Evolutionary conservation across 148 eudicot species (phyloP), one percentile per base, ranked within the genome.

Genomic region (Amaranthus palmeri): DNA sequence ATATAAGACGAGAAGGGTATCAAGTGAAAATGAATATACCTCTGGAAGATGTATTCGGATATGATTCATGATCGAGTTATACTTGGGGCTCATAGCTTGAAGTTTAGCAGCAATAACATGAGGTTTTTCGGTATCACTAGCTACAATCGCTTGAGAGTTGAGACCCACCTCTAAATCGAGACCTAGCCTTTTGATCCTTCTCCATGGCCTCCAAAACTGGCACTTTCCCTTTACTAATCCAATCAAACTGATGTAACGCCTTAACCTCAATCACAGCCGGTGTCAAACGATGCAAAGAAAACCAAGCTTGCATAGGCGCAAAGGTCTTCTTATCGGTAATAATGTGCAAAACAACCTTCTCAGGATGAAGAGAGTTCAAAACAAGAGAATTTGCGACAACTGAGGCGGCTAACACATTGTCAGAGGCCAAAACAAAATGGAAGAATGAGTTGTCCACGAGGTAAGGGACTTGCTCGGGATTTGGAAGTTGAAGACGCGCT

Each of bases 221-320:
- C 70, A 91, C 88, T 77, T 91, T 93, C 61, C 97, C 98, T 77
- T 88, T 91, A 10, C 90, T 82, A 45, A 93, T 86, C 98, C 98
- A 93, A 65, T 93, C 98, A 71, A 93, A 93, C 56, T 93, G 97
- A 69, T 93, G 91, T 85, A 91, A 68, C 11, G 90, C 93, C 78
- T 91, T 95, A 8, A 95, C 97, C 86, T 92, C 97, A 75, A 89
- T 81, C 68, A 88, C 79, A 41, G 92, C 96, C 0, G 96, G 96
- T 8, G 73, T 76, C 66, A 88, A 61, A 51, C 90, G 86, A 73
- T 91, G 91, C 65, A 95, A 76, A 0, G 98, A 89, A 65, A 95
- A 95, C 98, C 98, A 95, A 53, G 96, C 98, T 72, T 91, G 98
- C 98, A 95, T 91, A 3, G 98, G 93, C 2, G 89, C 82, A 72